A percentile compares a stretch with the other conserved stretches of the same genome.
phyloP scores from a whole-genome alignment of 768 basidiomycete species.

The Panus rudis region DNA sequence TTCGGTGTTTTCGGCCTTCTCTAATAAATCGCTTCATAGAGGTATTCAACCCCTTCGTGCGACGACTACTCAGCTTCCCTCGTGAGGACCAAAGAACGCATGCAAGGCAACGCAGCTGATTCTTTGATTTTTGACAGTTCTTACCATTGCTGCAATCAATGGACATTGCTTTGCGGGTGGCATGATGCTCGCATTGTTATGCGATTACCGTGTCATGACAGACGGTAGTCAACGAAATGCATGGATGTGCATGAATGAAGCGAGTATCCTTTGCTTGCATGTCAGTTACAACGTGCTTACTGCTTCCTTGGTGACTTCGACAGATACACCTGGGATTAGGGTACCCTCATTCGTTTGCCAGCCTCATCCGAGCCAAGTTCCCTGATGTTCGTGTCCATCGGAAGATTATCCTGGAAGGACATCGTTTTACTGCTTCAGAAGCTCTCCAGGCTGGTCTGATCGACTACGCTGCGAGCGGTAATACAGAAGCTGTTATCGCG shows the following conservation, averaged over 20 bases:
- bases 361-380: constrained; percentile 58
- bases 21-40: constrained; percentile 10
- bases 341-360: constrained; percentile 67
- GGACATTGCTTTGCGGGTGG: constrained; percentile 85
- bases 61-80: constrained; percentile 67
- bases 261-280: constrained; percentile 25
- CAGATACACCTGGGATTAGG: constrained; percentile 79
- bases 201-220: constrained; percentile 88
- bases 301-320: not conserved
- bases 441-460: constrained; percentile 59
- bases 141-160: constrained; percentile 73
- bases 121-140: constrained; percentile 45
- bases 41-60: constrained; percentile 67
- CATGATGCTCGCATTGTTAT: constrained; percentile 70
- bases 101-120: not conserved
- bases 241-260: constrained; percentile 94
- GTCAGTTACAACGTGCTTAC: not conserved
- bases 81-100: constrained; percentile 36
- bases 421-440: constrained; percentile 70
- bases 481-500: constrained; percentile 51
- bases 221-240: constrained; percentile 70
- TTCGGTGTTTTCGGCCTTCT: not conserved
- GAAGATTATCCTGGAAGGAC: constrained; percentile 73
- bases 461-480: constrained; percentile 59
- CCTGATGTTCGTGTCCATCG: constrained; percentile 51